Evolutionary conservation across 768 basidiomycete species (phyloP).

Genomic region (Lentinula guzmanii): DNA sequence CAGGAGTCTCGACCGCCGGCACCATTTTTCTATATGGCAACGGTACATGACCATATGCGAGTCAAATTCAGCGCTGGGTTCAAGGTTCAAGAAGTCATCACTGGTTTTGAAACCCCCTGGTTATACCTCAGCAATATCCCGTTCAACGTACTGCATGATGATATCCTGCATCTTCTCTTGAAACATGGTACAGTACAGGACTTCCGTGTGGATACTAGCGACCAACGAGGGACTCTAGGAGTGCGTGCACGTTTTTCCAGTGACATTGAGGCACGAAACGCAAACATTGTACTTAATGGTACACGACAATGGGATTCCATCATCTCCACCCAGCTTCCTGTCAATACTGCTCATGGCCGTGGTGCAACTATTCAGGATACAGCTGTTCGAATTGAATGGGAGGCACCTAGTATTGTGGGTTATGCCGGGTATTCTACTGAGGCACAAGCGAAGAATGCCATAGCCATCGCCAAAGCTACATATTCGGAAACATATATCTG

Average conservation of each 20-base stretch:
- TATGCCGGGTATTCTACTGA: constrained; percentile 58
- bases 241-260: constrained; percentile 32
- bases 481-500: constrained; percentile 35
- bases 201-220: constrained; percentile 14
- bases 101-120: constrained; percentile 67
- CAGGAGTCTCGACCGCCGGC: constrained; percentile 1
- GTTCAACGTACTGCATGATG: constrained; percentile 19
- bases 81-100: constrained; percentile 45
- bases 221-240: constrained; percentile 25
- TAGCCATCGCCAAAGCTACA: constrained; percentile 32
- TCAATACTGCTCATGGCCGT: constrained; percentile 27
- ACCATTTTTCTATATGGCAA: constrained; percentile 15
- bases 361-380: constrained; percentile 43
- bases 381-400: constrained; percentile 53
- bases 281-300: constrained; percentile 46
- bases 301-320: constrained; percentile 26
- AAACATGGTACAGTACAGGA: constrained; percentile 1
- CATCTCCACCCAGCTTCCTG: constrained; percentile 40
- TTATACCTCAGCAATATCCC: constrained; percentile 51
- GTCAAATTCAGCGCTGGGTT: constrained; percentile 60
- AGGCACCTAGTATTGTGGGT: constrained; percentile 47
- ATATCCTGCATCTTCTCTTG: constrained; percentile 34
- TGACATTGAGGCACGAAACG: constrained; percentile 45
- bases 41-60: constrained; percentile 48
- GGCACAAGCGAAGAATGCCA: constrained; percentile 43